Conservation (phyloP, 176 grass and related monocot species). For the Tillandsia leiboldiana region DNA sequence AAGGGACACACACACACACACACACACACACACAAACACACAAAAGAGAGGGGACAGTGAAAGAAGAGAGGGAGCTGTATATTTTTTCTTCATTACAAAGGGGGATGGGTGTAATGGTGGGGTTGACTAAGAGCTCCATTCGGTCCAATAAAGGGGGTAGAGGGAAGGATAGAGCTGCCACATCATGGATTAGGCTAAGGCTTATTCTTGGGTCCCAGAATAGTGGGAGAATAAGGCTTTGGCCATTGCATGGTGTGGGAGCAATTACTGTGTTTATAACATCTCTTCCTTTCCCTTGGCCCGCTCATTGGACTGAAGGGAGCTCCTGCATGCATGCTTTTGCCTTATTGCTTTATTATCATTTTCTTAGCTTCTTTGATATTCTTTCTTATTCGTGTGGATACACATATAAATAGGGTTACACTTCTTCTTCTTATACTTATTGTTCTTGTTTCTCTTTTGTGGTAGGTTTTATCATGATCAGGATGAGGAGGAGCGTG, state of each 20-base stretch:
- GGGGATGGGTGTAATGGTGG: not conserved
- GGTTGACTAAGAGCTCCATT: slow-evolving; percentile 15
- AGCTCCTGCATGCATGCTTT: not conserved
- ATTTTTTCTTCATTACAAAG: too few species aligned
- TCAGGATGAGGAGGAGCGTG: too few species aligned
- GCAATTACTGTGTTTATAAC: not conserved
- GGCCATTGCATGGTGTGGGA: slow-evolving; percentile 20
- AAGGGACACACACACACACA: not conserved
- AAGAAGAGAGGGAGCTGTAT: not conserved
- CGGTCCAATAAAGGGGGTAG: slow-evolving; percentile 16
- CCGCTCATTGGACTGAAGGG: slow-evolving; percentile 23
- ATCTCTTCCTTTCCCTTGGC: not conserved
- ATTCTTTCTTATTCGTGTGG: not conserved
- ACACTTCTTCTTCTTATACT: too few species aligned
- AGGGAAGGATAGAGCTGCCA: slow-evolving; percentile 18
- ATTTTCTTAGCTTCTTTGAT: not conserved
- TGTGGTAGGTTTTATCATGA: too few species aligned
- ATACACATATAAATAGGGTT: not conserved
- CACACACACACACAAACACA: too few species aligned
- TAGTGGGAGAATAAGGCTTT: not conserved
- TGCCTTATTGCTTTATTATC: not conserved
- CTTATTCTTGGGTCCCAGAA: not conserved
- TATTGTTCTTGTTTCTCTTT: too few species aligned
- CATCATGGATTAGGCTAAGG: slow-evolving; percentile 15
- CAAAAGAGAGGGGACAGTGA: too few species aligned